Evolutionary conservation across 78 protist species (phyloP).

Genomic region (Mantamonas sphyraenae): DNA sequence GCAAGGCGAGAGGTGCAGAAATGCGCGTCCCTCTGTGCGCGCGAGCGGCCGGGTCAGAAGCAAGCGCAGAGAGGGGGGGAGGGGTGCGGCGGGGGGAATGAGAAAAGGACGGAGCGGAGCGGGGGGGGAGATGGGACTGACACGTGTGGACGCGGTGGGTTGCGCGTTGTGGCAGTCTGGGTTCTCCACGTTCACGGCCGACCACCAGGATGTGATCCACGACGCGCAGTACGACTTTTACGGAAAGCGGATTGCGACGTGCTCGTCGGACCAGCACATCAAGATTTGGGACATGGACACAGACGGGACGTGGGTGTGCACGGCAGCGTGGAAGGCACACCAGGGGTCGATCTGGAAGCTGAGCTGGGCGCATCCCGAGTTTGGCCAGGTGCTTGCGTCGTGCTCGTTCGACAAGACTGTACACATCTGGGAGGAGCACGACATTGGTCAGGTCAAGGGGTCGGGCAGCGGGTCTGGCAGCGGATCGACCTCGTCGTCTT

Average conservation of each 20-base stretch:
- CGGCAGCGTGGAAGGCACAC: slow-evolving; percentile 49
- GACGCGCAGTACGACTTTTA: slow-evolving; percentile 67
- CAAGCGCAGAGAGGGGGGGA: background rate
- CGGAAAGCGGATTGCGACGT: slow-evolving; percentile 70
- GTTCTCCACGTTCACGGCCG: slow-evolving; percentile 2
- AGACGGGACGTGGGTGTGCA: background rate
- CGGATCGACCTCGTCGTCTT: no score
- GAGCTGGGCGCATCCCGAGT: slow-evolving; percentile 87
- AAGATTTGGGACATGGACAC: slow-evolving; percentile 18
- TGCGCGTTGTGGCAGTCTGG: slow-evolving; percentile 13
- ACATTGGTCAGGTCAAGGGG: background rate
- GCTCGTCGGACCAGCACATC: slow-evolving; percentile 56
- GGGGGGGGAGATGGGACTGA: slow-evolving; percentile 2
- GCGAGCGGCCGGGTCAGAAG: background rate
- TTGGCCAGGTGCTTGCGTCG: slow-evolving; percentile 75
- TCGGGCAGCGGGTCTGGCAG: background rate
- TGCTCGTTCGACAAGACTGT: slow-evolving; percentile 76
- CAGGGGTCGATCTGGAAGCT: slow-evolving; percentile 67
- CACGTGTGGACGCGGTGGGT: background rate
- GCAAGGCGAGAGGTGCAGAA: background rate
- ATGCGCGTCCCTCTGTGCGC: background rate
- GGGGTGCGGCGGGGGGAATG: slow-evolving; percentile 1
- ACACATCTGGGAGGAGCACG: slow-evolving; percentile 74
- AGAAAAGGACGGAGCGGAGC: background rate
- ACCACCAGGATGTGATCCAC: slow-evolving; percentile 58